phyloP scores from a whole-genome alignment of 306 rosid genomes.

The Dryas octopetala region DNA sequence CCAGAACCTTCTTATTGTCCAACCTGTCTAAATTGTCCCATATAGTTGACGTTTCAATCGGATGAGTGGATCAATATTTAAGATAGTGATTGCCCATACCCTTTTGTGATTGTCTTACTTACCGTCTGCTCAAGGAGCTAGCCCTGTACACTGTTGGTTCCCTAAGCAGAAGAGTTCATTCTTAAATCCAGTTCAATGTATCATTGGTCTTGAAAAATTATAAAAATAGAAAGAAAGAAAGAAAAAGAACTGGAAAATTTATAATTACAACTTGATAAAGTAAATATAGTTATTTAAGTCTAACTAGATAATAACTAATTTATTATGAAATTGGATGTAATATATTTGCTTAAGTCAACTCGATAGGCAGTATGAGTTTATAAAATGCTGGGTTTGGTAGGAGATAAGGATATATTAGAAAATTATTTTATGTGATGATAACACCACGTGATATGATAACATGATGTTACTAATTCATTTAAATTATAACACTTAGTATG shows the following conservation, averaged over 20 bases:
- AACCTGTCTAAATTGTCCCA: not conserved
- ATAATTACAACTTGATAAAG: not conserved
- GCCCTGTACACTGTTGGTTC: too few relatives aligned
- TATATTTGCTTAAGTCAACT: constrained; percentile 19
- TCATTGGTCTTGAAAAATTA: too few relatives aligned
- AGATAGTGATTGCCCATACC: not conserved
- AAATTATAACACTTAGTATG: too few relatives aligned
- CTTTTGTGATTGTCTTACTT: too few relatives aligned
- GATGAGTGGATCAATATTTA: not conserved
- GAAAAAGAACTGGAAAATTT: not conserved
- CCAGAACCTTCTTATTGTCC: not conserved
- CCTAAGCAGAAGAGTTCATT: too few relatives aligned
- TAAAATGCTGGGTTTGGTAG: not conserved
- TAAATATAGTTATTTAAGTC: not conserved
- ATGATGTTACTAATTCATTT: too few relatives aligned
- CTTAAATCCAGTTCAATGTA: too few relatives aligned
- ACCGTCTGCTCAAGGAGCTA: too few relatives aligned
- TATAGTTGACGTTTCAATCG: constrained; percentile 1
- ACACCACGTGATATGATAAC: too few relatives aligned
- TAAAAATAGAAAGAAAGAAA: not conserved
- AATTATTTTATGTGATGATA: too few relatives aligned
- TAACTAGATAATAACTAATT: not conserved
- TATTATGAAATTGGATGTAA: not conserved
- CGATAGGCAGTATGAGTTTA: constrained; percentile 19
- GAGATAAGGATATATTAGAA: constrained; percentile 22